Percentiles rank a stretch among this genome's conserved stretches.
Conservation (phyloP, 2,329 filamentous ascomycete species). For the Penicillium verrucosum region DNA sequence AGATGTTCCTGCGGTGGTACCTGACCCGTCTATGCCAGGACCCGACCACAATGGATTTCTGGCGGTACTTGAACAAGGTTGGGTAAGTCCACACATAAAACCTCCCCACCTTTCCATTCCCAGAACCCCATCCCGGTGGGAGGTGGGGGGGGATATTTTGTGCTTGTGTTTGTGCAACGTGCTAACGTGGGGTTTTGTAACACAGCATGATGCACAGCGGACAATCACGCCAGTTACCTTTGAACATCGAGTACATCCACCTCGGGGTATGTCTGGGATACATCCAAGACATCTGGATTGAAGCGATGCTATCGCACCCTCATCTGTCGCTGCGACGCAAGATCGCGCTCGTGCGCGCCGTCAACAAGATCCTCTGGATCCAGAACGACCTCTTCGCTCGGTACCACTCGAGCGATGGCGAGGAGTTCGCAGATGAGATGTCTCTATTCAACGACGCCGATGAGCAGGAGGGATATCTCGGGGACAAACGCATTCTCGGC, state of each 20-base stretch:
- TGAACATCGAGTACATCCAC: constrained; percentile 78
- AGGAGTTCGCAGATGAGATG: constrained; percentile 53
- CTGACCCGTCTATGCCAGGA: constrained; percentile 72
- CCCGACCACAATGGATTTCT: constrained; percentile 71
- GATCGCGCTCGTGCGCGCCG: constrained; percentile 69
- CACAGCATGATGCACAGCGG: constrained; percentile 75
- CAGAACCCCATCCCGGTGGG: neutral
- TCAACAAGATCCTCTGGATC: constrained; percentile 82
- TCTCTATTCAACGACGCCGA: constrained; percentile 44
- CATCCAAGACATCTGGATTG: constrained; percentile 73
- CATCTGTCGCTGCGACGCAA: constrained; percentile 65
- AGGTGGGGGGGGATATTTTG: too few relatives aligned
- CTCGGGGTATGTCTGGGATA: constrained; percentile 69
- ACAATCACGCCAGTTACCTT: constrained; percentile 65
- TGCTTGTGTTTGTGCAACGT: neutral
- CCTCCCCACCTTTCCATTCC: too few relatives aligned
- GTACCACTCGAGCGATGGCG: constrained; percentile 70
- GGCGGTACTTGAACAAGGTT: constrained; percentile 81
- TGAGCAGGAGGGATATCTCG: constrained; percentile 61
- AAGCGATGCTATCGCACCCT: constrained; percentile 71
- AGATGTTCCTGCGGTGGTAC: constrained; percentile 75
- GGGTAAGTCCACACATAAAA: constrained; percentile 50
- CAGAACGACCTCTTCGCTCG: constrained; percentile 84
- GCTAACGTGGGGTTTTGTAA: neutral
- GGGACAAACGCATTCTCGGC: constrained; percentile 57